Base-by-base conservation (phyloP, 78 protist genomes). In the slime mould (Dictyostelium discoideum) region DNA sequence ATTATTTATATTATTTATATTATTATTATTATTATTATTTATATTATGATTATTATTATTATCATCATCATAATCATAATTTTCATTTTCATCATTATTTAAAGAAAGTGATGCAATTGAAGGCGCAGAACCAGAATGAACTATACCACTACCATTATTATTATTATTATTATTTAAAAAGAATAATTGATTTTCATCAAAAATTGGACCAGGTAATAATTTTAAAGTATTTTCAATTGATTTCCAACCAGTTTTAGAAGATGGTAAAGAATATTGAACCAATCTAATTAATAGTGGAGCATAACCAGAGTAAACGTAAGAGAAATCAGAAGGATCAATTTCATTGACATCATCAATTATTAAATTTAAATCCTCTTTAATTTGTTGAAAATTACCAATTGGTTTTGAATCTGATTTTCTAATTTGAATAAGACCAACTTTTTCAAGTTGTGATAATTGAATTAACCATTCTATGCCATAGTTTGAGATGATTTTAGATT, bases 281-380 rank as follows among this genome's bases (percentile, higher is more conserved):
- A 97, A n/a, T 16, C 98, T 92, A 20, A 96, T 84, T 24, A 96
- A 84, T 32, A 98, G 37, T 7, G 99, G 99, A 8, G 98, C 98
- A 88, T 98, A 98, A 16, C 99, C 99, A 9, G 96, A 44, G 85
- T 37, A 92, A n/a, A 86, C 90, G 79, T 94, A 96, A 22, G 90
- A 63, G 29, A 84, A n/a, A 80, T 97, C 98, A 1, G 63, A 42
- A 40, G 98, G 98, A 18, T 67, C 69, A n/a, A 20, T 22, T 40
- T 87, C 96, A 46, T 86, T 72, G 37, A 96, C 16, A 74, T 98
- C 98, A 3, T 97, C 98, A 20, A n/a, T 79, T 18, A 96, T 65
- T 26, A 98, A 57, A 44, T 50, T 39, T 48, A 97, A 81, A 22
- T 48, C 32, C 6, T 96, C 95, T 63, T 72, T 79, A n/a, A 79